These are phyloP conservation scores for Rhodomyrtus tomentosa DNA, from an alignment of 345 rosid species.

Conservation along the genomic window DNA sequence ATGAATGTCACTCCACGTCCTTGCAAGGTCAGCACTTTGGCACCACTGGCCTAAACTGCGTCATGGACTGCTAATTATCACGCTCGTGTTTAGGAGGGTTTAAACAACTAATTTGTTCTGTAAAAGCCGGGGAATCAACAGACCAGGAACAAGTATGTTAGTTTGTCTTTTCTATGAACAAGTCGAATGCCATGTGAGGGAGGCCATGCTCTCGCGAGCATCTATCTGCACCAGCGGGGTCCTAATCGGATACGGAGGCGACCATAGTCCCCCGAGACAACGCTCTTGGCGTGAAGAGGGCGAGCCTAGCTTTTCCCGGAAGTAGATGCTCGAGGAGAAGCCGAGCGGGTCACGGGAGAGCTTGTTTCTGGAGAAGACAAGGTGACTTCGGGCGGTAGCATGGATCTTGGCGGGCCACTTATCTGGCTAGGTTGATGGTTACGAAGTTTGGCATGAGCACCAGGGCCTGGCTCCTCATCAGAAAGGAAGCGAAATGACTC, in stretches of 20 bases:
- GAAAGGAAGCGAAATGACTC: slow-evolving; percentile 50
- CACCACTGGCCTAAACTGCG: neutral
- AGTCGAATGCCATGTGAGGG: neutral
- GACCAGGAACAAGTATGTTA: neutral
- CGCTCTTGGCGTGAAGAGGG: neutral
- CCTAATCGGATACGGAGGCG: neutral
- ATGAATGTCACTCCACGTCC: neutral
- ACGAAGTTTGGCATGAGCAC: slow-evolving; percentile 74
- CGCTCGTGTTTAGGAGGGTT: neutral
- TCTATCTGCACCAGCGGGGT: neutral
- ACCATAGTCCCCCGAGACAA: neutral
- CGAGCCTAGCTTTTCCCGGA: neutral
- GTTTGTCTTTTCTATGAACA: neutral
- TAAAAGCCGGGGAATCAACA: neutral
- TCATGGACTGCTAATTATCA: neutral
- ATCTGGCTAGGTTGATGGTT: slow-evolving; percentile 61
- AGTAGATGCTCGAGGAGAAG: neutral
- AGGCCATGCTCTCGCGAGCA: neutral
- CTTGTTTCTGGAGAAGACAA: neutral
- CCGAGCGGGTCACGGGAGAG: neutral
- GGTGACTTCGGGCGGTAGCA: neutral
- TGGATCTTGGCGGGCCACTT: slow-evolving; percentile 29
- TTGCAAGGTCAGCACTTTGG: neutral
- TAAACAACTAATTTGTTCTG: neutral
- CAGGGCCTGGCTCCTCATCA: slow-evolving; percentile 61